Evolutionary conservation across 805 yeast species (phyloP).

Genomic region (Jamesozyma jinghongensis): DNA sequence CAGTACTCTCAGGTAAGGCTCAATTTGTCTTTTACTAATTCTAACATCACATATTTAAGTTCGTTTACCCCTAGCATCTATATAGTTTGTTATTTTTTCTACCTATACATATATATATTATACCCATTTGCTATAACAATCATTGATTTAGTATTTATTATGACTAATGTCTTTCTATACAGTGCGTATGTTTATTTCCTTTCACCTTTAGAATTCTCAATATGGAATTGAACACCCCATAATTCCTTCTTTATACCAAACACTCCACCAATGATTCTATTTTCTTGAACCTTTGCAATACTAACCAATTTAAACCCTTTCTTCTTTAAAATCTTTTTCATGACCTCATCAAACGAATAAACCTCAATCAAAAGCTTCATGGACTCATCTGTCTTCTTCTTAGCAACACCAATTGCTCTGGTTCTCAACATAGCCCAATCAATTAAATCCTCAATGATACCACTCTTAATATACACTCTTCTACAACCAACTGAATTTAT

Average conservation of each 20-base stretch:
- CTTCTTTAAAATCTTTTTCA: conserved; percentile 31
- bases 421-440: conserved; percentile 51
- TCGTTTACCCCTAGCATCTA: no score
- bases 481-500: conserved; percentile 56
- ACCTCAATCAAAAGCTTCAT: conserved; percentile 39
- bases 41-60: no score
- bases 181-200: no score
- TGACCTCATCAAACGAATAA: conserved; percentile 42
- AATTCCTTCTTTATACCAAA: conserved; percentile 27
- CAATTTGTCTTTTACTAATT: conserved; percentile 45
- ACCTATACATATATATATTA: no score
- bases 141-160: no score
- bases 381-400: conserved; percentile 24
- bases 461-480: conserved; percentile 56
- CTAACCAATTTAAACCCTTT: conserved; percentile 38
- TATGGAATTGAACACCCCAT: conserved; percentile 34
- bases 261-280: conserved; percentile 23
- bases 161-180: no score
- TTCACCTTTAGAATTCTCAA: no score
- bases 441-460: conserved; percentile 53
- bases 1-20: conserved; percentile 51
- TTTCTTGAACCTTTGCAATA: conserved; percentile 20
- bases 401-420: conserved; percentile 30
- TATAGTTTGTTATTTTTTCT: no score
- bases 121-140: no score